phyloP scores from a whole-genome alignment of 2,329 filamentous ascomycete species.

The Ceratocystis alfenasii region DNA sequence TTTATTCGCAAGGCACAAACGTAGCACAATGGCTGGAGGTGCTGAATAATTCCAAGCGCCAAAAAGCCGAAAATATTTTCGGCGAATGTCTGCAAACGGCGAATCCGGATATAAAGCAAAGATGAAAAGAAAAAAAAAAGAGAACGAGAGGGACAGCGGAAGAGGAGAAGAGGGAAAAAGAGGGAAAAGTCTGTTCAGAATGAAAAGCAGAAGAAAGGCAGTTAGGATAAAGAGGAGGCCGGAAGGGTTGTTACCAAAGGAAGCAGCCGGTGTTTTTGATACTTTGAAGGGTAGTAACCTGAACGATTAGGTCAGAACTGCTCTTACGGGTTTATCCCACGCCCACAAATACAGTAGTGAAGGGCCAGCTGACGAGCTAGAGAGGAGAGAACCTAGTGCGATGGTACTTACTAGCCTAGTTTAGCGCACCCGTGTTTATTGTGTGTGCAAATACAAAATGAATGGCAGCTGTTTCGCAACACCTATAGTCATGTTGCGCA shows the following conservation, averaged over 20 bases:
- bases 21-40: background rate
- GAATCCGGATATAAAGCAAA: background rate
- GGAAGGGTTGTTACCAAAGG: conserved; percentile 4
- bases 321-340: background rate
- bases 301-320: background rate
- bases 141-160: background rate
- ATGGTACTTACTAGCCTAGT: background rate
- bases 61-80: background rate
- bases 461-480: background rate
- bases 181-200: background rate
- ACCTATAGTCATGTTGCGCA: background rate
- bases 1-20: background rate
- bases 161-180: conserved; percentile 1
- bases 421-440: background rate
- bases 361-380: background rate
- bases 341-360: background rate
- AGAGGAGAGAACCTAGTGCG: background rate
- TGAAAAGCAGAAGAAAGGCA: background rate
- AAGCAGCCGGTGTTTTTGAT: background rate
- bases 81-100: background rate
- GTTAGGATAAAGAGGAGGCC: conserved; percentile 2
- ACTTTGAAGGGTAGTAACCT: background rate
- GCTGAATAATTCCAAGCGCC: background rate
- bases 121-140: background rate
- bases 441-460: background rate